phyloP scores from a whole-genome alignment of 306 rosid species.

The Rubus parviflorus region DNA sequence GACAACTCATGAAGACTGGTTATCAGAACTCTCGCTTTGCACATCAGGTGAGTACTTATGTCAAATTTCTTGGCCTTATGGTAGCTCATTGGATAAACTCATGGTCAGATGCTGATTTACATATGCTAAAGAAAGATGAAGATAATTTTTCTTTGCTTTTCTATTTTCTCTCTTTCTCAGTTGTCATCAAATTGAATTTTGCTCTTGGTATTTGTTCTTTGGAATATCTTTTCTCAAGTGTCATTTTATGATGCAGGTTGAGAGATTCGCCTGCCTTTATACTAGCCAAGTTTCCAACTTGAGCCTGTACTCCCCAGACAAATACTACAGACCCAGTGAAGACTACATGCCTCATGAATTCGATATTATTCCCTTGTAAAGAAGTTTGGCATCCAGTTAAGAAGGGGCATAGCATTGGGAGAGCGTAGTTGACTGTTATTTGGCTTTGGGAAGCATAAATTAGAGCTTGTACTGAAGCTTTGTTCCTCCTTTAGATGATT shows the following conservation, averaged over 20 bases:
- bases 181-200: constrained; percentile 2
- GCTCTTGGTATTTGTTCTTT: not conserved
- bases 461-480: not conserved
- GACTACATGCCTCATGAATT: constrained; percentile 96
- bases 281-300: constrained; percentile 92
- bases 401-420: constrained; percentile 11
- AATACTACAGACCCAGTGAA: constrained; percentile 95
- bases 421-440: constrained; percentile 1
- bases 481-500: not conserved
- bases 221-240: not conserved
- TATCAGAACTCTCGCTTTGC: constrained; percentile 97
- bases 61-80: too few species aligned
- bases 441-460: constrained; percentile 25
- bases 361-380: constrained; percentile 59
- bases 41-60: constrained; percentile 68
- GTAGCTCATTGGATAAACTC: not conserved
- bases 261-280: constrained; percentile 97
- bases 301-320: constrained; percentile 81
- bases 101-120: not conserved
- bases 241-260: constrained; percentile 55
- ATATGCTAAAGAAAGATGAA: not conserved
- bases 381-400: not conserved
- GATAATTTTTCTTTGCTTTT: not conserved
- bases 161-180: too few species aligned
- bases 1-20: constrained; percentile 98